A percentile compares a stretch with the other conserved stretches of the same genome.
Evolutionary conservation across 176 grass and related monocot species (phyloP).

Genomic region (Zea luxurians): DNA sequence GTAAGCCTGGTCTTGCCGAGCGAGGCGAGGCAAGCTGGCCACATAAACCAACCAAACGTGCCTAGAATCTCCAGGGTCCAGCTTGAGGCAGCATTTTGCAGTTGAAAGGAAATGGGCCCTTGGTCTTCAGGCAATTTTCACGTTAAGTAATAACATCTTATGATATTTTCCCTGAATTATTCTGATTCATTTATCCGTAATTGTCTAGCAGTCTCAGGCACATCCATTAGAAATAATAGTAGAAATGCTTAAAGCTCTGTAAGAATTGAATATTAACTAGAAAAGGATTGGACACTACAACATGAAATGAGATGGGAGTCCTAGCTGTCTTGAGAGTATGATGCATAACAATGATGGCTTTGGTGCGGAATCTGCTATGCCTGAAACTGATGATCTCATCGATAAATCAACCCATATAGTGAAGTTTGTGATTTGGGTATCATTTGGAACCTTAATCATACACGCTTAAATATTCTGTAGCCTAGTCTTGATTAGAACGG

Average conservation of each 20-base stretch:
- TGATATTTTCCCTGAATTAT: background rate
- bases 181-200: constrained; percentile 20
- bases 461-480: background rate
- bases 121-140: constrained; percentile 67
- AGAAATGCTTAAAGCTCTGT: constrained; percentile 80
- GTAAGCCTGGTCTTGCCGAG: too few species aligned
- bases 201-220: constrained; percentile 61
- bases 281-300: constrained; percentile 95
- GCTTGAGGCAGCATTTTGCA: constrained; percentile 64
- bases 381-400: constrained; percentile 59
- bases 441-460: constrained; percentile 12
- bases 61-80: constrained; percentile 51
- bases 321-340: constrained; percentile 50
- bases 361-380: constrained; percentile 53
- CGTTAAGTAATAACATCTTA: background rate
- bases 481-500: background rate
- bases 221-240: constrained; percentile 85
- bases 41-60: too few species aligned
- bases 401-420: constrained; percentile 47
- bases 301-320: constrained; percentile 91
- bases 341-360: constrained; percentile 57
- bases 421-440: constrained; percentile 95
- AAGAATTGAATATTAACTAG: constrained; percentile 80
- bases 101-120: constrained; percentile 89
- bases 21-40: too few species aligned